Evolutionary conservation across 331 rosid genomes (phyloP).

Genomic region (Prunus yedoensis): DNA sequence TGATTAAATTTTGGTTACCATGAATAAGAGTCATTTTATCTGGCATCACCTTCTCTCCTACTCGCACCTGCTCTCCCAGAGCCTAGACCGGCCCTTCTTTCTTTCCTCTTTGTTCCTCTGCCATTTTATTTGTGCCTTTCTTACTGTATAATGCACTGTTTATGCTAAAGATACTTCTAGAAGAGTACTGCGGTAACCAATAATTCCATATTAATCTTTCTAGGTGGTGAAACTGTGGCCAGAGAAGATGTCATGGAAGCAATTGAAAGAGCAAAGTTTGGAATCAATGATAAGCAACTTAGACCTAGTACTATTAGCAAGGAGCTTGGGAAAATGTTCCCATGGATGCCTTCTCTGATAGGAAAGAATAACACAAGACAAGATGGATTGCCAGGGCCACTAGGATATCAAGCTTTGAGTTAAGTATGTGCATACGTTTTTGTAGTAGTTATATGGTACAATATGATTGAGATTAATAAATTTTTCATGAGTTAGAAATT

Average conservation of each 20-base stretch:
- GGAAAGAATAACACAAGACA: slow-evolving; percentile 54
- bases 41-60: no score
- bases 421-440: slow-evolving; percentile 22
- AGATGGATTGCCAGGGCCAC: slow-evolving; percentile 62
- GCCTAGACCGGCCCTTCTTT: background rate
- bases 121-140: background rate
- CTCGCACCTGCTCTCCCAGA: background rate
- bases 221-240: slow-evolving; percentile 76
- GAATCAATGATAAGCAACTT: slow-evolving; percentile 63
- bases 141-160: background rate
- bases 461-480: background rate
- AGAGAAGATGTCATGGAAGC: slow-evolving; percentile 97
- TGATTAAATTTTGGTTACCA: background rate
- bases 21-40: background rate
- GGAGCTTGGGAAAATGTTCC: slow-evolving; percentile 79
- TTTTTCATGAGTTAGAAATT: background rate
- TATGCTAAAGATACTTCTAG: background rate
- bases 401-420: slow-evolving; percentile 83
- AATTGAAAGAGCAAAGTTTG: slow-evolving; percentile 89
- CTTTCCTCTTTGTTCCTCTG: background rate
- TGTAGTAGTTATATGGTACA: slow-evolving; percentile 4
- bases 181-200: background rate
- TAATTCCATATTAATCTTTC: background rate
- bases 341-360: slow-evolving; percentile 88
- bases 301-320: slow-evolving; percentile 58